Conservation (phyloP, 1,284 basidiomycete genomes). For the Paramarasmius palmivorus region DNA sequence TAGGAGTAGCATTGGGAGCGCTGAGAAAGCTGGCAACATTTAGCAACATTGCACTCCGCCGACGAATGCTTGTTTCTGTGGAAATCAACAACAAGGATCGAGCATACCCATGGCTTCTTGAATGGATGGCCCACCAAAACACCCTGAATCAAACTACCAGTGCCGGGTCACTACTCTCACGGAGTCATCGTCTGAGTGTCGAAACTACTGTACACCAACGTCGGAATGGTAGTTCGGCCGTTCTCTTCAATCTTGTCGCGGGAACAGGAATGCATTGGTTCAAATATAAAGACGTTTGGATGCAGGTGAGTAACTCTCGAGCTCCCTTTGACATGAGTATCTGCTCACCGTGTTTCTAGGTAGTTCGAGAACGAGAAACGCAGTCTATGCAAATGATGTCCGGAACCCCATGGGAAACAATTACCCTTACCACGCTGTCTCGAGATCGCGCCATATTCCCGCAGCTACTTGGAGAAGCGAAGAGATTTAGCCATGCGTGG, state of each 20-base stretch:
- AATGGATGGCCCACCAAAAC: constrained; percentile 88
- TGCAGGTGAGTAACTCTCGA: constrained; percentile 69
- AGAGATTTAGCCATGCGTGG: constrained; percentile 83
- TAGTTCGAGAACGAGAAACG: constrained; percentile 91
- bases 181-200: constrained; percentile 91
- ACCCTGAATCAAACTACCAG: constrained; percentile 27
- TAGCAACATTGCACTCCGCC: constrained; percentile 75
- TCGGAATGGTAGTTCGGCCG: constrained; percentile 86
- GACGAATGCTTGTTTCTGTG: constrained; percentile 91
- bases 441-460: constrained; percentile 84
- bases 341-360: constrained; percentile 45
- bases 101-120: constrained; percentile 95
- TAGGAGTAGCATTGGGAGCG: constrained; percentile 80
- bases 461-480: constrained; percentile 81
- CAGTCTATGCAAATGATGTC: constrained; percentile 91
- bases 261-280: constrained; percentile 96
- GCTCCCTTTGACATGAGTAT: not conserved
- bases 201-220: constrained; percentile 90
- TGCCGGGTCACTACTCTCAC: constrained; percentile 51
- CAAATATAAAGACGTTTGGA: constrained; percentile 89
- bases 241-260: constrained; percentile 90
- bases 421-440: constrained; percentile 92
- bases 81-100: constrained; percentile 97
- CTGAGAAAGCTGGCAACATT: constrained; percentile 74
- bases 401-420: constrained; percentile 96